Evolutionary conservation across 2,329 filamentous ascomycete genomes (phyloP).

Genomic region (Trichoderma afroharzianum): DNA sequence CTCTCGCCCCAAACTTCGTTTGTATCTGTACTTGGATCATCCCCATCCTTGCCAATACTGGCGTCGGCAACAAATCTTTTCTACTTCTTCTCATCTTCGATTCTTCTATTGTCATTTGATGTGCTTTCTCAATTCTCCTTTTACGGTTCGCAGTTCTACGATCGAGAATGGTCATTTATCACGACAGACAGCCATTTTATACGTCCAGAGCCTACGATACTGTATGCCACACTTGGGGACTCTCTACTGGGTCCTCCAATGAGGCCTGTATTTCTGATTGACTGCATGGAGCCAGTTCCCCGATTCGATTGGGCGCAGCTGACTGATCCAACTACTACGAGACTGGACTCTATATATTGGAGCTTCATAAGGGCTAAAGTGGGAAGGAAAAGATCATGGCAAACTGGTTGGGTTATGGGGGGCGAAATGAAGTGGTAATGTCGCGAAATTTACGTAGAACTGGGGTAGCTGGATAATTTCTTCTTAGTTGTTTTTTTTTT

Average conservation of each 20-base stretch:
- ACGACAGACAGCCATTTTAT: background rate
- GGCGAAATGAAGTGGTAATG: conserved; percentile 1
- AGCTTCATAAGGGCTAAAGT: background rate
- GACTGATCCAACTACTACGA: background rate
- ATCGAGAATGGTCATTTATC: conserved; percentile 1
- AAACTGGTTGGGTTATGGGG: background rate
- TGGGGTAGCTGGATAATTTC: conserved; percentile 2
- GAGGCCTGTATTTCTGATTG: background rate
- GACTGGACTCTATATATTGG: background rate
- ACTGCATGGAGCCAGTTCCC: background rate
- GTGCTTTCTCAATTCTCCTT: background rate
- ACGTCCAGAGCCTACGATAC: background rate
- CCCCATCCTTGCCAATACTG: conserved; percentile 23
- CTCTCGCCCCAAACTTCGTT: conserved; percentile 22
- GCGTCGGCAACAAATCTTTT: conserved; percentile 26
- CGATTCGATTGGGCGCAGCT: background rate
- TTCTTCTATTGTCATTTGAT: conserved; percentile 24
- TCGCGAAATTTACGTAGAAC: background rate
- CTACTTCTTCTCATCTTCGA: conserved; percentile 22
- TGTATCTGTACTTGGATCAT: conserved; percentile 36
- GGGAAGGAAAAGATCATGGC: background rate
- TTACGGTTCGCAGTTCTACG: background rate
- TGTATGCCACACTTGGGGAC: background rate
- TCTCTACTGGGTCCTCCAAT: background rate
- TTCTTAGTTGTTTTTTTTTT: background rate